These are phyloP conservation scores for Bipolaris bicolor DNA, from an alignment of 2,329 filamentous ascomycete species.

Conservation along the genomic window DNA sequence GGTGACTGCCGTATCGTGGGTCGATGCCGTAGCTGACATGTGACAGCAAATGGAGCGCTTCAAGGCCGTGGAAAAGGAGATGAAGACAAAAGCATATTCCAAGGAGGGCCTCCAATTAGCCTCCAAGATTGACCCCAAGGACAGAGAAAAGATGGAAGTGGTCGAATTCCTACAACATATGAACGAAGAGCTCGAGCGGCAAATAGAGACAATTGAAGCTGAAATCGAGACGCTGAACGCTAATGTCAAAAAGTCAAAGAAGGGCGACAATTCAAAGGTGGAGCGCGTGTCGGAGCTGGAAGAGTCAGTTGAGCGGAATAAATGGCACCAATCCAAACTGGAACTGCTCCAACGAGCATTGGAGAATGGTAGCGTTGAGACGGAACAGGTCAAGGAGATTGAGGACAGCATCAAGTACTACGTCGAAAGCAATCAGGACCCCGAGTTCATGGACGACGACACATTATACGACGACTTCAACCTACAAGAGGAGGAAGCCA, in stretches of 20 bases:
- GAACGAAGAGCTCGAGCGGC: slow-evolving; percentile 91
- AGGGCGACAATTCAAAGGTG: slow-evolving; percentile 75
- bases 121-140: slow-evolving; percentile 94
- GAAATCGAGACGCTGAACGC: slow-evolving; percentile 86
- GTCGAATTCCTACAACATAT: slow-evolving; percentile 83
- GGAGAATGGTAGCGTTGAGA: slow-evolving; percentile 90
- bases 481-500: slow-evolving; percentile 88
- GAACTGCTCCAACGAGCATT: slow-evolving; percentile 88
- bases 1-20: slow-evolving; percentile 32
- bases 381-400: slow-evolving; percentile 83
- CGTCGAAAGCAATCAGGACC: slow-evolving; percentile 84
- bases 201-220: slow-evolving; percentile 91
- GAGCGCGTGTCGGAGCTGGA: slow-evolving; percentile 90
- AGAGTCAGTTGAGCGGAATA: slow-evolving; percentile 84
- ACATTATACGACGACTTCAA: slow-evolving; percentile 93
- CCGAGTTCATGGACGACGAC: slow-evolving; percentile 93
- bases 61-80: slow-evolving; percentile 99
- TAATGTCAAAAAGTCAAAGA: slow-evolving; percentile 94
- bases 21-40: slow-evolving; percentile 39
- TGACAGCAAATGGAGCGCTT: slow-evolving; percentile 97
- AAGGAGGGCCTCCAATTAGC: slow-evolving; percentile 95
- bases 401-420: slow-evolving; percentile 96
- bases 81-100: slow-evolving; percentile 99
- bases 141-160: slow-evolving; percentile 89
- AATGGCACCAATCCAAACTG: slow-evolving; percentile 93